phyloP scores from a whole-genome alignment of 2,329 filamentous ascomycete genomes.

The Fusarium camptoceras region DNA sequence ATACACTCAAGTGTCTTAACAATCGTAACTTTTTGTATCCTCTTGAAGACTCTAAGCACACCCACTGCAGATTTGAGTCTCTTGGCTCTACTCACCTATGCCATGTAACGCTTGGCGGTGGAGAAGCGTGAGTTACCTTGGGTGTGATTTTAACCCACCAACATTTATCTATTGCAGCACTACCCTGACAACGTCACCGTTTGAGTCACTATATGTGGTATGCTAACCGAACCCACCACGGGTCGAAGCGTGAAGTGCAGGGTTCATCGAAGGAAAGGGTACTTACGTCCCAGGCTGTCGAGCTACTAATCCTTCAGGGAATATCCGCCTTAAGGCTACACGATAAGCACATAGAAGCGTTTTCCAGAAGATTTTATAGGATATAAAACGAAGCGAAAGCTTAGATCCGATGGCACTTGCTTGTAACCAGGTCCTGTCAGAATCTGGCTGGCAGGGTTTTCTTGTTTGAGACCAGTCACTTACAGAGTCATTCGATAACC shows the following conservation, averaged over 20 bases:
- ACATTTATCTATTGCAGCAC: neutral
- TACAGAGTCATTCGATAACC: conserved; percentile 37
- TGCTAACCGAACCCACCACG: neutral
- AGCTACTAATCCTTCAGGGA: neutral
- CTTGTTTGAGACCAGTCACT: neutral
- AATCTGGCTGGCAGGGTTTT: conserved; percentile 1
- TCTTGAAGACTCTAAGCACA: neutral
- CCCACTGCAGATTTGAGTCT: neutral
- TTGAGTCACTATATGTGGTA: neutral
- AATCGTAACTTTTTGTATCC: neutral
- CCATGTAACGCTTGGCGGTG: neutral
- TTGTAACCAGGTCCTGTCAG: neutral
- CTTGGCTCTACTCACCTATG: neutral
- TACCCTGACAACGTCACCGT: neutral
- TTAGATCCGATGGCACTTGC: conserved; percentile 1
- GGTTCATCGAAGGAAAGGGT: conserved; percentile 10
- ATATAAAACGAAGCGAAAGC: conserved; percentile 15
- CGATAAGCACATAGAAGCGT: neutral
- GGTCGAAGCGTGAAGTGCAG: conserved; percentile 2
- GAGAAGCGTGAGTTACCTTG: neutral
- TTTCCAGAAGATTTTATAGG: neutral
- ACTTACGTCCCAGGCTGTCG: conserved; percentile 1
- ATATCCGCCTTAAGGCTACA: neutral
- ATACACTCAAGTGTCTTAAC: neutral
- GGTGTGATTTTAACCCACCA: neutral